These are phyloP conservation scores for Podosphaera leucotricha DNA, from an alignment of 2,329 filamentous ascomycete genomes.

Conservation along the genomic window DNA sequence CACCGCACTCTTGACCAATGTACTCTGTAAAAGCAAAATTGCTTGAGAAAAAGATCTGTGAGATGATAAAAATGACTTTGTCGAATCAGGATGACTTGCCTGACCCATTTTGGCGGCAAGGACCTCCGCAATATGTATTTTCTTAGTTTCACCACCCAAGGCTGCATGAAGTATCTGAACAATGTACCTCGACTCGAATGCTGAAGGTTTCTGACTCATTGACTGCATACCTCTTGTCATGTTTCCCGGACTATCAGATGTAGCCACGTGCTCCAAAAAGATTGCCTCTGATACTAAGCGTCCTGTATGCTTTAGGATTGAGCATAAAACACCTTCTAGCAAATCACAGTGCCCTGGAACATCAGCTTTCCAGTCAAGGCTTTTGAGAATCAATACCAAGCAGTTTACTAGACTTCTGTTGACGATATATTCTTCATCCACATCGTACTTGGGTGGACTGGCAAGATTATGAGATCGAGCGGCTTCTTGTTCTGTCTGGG, in stretches of 20 bases:
- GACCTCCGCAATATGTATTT: slow-evolving; percentile 5
- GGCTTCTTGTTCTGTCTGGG: slow-evolving; percentile 6
- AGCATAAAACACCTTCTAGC: slow-evolving; percentile 20
- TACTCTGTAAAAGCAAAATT: slow-evolving; percentile 8
- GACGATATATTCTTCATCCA: slow-evolving; percentile 7
- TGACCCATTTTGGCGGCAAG: slow-evolving; percentile 3
- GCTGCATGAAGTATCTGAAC: slow-evolving; percentile 10
- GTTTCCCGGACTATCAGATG: slow-evolving; percentile 7
- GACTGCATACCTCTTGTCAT: slow-evolving; percentile 4
- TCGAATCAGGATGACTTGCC: neutral
- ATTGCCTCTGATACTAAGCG: slow-evolving; percentile 18
- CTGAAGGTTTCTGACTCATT: neutral
- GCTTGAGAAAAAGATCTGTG: slow-evolving; percentile 5
- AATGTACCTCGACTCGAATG: slow-evolving; percentile 8
- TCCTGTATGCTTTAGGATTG: slow-evolving; percentile 18
- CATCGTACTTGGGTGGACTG: slow-evolving; percentile 2
- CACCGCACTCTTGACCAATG: slow-evolving; percentile 8
- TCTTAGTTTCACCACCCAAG: slow-evolving; percentile 6
- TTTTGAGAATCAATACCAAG: slow-evolving; percentile 5
- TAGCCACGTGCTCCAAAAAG: slow-evolving; percentile 16
- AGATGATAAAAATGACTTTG: neutral
- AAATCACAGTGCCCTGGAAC: slow-evolving; percentile 14
- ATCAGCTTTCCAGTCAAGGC: slow-evolving; percentile 7
- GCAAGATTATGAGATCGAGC: neutral
- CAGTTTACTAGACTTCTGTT: slow-evolving; percentile 6